Conservation (phyloP, 2,329 filamentous ascomycete species). For the Fusarium palustre region DNA sequence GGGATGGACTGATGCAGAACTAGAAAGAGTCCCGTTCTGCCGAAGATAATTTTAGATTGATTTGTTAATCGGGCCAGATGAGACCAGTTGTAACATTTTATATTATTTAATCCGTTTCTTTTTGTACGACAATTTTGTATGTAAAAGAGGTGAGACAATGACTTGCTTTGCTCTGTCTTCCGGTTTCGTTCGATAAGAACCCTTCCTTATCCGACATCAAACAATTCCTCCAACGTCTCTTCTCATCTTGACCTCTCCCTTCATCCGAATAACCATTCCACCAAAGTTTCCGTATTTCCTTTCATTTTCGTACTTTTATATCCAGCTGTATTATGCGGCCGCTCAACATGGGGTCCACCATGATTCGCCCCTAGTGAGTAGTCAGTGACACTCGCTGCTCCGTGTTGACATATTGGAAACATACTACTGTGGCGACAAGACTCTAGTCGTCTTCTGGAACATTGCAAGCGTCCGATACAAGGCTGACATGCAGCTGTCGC, state of each 20-base stretch:
- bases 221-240: not conserved
- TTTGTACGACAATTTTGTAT: not conserved
- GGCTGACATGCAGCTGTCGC: not conserved
- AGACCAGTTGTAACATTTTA: not conserved
- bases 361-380: not conserved
- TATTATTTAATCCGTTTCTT: not conserved
- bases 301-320: not conserved
- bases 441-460: constrained; percentile 7
- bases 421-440: not conserved
- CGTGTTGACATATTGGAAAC: not conserved
- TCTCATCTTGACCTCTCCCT: not conserved
- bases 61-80: not conserved
- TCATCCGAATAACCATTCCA: not conserved
- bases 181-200: not conserved
- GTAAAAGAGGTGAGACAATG: not conserved
- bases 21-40: not conserved
- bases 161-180: not conserved
- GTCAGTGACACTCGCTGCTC: constrained; percentile 2
- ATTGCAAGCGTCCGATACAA: not conserved
- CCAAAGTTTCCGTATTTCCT: not conserved
- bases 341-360: not conserved
- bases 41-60: not conserved
- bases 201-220: not conserved
- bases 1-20: not conserved
- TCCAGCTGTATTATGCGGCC: constrained; percentile 13